Conservation (phyloP, 2,329 filamentous ascomycete species). For the Cladosporium sp. region DNA sequence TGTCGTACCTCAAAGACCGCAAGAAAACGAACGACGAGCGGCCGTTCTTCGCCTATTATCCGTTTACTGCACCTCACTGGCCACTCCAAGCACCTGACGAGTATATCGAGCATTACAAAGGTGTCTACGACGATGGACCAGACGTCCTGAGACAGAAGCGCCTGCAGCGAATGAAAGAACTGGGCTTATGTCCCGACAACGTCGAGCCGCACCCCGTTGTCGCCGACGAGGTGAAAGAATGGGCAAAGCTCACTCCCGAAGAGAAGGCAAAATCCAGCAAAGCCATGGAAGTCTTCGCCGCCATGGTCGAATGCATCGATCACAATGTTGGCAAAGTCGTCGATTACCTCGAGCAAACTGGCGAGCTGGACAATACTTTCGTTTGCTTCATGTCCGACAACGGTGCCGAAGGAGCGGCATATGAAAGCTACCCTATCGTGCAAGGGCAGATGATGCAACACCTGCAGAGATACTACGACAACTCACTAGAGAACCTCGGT, state of each 20-base stretch:
- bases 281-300: constrained; percentile 60
- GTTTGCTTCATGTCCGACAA: constrained; percentile 62
- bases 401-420: constrained; percentile 55
- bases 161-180: constrained; percentile 51
- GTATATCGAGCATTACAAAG: constrained; percentile 53
- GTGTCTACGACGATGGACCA: constrained; percentile 58
- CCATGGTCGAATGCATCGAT: constrained; percentile 61
- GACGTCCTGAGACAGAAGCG: constrained; percentile 51
- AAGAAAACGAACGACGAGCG: constrained; percentile 33
- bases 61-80: constrained; percentile 61
- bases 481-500: constrained; percentile 54
- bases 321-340: constrained; percentile 54
- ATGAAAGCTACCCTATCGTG: constrained; percentile 56
- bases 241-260: constrained; percentile 44
- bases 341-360: constrained; percentile 50
- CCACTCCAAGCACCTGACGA: constrained; percentile 56
- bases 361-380: constrained; percentile 60
- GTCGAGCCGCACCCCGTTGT: constrained; percentile 50
- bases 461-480: constrained; percentile 54
- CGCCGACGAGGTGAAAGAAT: constrained; percentile 45
- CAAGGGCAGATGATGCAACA: constrained; percentile 51
- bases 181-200: constrained; percentile 51
- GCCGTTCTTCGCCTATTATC: constrained; percentile 57
- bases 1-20: constrained; percentile 34
- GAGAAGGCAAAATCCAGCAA: constrained; percentile 46